These are phyloP conservation scores for Chlorella sp. DNA, from an alignment of 139 green algal genomes.

Conservation along the genomic window DNA sequence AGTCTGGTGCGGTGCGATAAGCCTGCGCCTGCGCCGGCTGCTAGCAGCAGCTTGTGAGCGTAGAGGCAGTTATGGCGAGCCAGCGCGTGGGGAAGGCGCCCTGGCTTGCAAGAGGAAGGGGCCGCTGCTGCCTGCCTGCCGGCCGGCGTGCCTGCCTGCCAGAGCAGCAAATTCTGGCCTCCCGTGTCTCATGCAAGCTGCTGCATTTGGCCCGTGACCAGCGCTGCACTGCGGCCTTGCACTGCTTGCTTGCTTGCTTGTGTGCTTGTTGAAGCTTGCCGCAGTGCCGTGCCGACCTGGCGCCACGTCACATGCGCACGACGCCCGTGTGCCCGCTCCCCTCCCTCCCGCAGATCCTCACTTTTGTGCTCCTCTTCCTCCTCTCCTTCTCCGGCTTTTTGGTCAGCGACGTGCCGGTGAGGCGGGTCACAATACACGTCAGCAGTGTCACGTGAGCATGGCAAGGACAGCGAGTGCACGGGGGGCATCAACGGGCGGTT, in stretches of 20 bases:
- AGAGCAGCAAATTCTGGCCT: background rate
- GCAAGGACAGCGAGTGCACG: background rate
- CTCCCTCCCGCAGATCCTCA: conserved; percentile 46
- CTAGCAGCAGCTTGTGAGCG: background rate
- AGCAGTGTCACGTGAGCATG: background rate
- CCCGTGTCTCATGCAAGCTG: background rate
- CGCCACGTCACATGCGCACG: background rate
- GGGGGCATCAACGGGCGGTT: too few relatives aligned
- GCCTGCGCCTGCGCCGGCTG: background rate
- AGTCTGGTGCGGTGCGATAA: background rate
- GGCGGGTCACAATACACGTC: too few relatives aligned
- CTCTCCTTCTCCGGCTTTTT: conserved; percentile 73
- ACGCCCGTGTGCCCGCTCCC: too few relatives aligned
- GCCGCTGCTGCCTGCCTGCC: too few relatives aligned
- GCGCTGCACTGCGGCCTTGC: background rate
- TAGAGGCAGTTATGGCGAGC: too few relatives aligned
- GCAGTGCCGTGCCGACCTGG: too few relatives aligned
- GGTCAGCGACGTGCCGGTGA: conserved; percentile 26
- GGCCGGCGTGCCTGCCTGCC: too few relatives aligned
- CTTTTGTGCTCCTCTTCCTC: conserved; percentile 69
- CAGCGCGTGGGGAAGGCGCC: too few relatives aligned
- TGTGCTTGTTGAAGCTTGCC: background rate
- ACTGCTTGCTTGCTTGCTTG: background rate
- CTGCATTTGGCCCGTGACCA: background rate
- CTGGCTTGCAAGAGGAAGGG: too few relatives aligned